Evolutionary conservation across 768 basidiomycete genomes (phyloP).

Genomic region (Boletus sp.): DNA sequence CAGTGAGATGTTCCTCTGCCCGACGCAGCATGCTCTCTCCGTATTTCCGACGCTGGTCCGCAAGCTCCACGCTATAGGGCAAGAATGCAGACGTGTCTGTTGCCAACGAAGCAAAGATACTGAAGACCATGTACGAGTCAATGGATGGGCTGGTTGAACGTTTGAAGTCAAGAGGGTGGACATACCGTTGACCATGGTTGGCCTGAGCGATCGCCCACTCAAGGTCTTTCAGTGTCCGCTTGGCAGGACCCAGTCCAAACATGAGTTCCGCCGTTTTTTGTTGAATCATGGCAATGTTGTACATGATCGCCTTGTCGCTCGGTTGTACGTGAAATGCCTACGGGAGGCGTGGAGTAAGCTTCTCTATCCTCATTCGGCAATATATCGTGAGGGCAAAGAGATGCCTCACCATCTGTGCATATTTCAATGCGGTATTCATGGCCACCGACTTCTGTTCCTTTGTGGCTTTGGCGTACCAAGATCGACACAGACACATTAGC

Average conservation of each 20-base stretch:
- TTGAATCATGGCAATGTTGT: slow-evolving; percentile 98
- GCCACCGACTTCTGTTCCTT: slow-evolving; percentile 81
- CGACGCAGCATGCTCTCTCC: slow-evolving; percentile 83
- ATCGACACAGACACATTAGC: slow-evolving; percentile 82
- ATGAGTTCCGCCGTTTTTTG: slow-evolving; percentile 94
- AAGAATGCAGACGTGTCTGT: slow-evolving; percentile 64
- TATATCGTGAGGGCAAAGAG: not conserved
- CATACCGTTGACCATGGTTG: slow-evolving; percentile 81
- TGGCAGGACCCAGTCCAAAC: slow-evolving; percentile 66
- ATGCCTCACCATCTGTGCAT: slow-evolving; percentile 67
- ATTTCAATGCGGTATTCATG: slow-evolving; percentile 82
- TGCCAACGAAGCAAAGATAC: slow-evolving; percentile 83
- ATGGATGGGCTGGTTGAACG: not conserved
- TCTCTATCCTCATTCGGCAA: not conserved
- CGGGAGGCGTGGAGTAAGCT: not conserved
- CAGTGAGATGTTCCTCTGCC: slow-evolving; percentile 73
- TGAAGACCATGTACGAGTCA: slow-evolving; percentile 28
- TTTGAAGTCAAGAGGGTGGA: not conserved
- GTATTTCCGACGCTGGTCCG: slow-evolving; percentile 87
- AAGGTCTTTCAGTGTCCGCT: slow-evolving; percentile 80
- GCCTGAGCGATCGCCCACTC: slow-evolving; percentile 78
- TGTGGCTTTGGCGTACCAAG: slow-evolving; percentile 93
- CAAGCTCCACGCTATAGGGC: slow-evolving; percentile 84
- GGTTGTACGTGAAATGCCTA: slow-evolving; percentile 87
- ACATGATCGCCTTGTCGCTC: slow-evolving; percentile 84